Evolutionary conservation across 1,284 basidiomycete genomes (phyloP).

Genomic region (Rugosomyces carneus): DNA sequence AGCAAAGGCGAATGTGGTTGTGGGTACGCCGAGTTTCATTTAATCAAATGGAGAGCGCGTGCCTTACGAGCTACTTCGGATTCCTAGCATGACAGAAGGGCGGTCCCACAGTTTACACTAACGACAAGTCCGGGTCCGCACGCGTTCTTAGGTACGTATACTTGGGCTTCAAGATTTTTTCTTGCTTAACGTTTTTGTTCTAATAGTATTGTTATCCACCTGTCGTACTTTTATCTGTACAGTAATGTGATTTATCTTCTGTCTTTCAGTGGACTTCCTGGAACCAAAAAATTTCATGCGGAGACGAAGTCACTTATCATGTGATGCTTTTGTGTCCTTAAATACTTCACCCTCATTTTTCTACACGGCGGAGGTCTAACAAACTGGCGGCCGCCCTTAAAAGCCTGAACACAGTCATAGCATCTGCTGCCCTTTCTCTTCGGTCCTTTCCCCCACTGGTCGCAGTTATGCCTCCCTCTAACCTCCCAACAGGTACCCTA

Average conservation of each 20-base stretch:
- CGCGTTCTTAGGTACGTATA: background rate
- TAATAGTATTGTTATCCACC: slow-evolving; percentile 5
- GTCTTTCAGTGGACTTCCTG: background rate
- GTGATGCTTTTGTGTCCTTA: slow-evolving; percentile 12
- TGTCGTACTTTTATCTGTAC: slow-evolving; percentile 10
- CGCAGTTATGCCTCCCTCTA: background rate
- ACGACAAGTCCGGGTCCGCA: background rate
- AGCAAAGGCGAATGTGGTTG: slow-evolving; percentile 34
- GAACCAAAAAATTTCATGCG: slow-evolving; percentile 13
- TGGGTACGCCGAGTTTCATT: slow-evolving; percentile 11
- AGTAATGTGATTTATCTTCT: slow-evolving; percentile 8
- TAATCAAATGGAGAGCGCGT: background rate
- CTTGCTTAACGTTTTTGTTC: background rate
- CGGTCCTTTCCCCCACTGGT: slow-evolving; percentile 13
- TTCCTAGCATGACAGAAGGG: slow-evolving; percentile 2
- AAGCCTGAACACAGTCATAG: slow-evolving; percentile 6
- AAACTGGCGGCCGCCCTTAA: slow-evolving; percentile 6
- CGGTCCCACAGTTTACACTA: background rate
- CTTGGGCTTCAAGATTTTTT: background rate
- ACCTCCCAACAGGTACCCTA: background rate
- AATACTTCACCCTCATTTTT: background rate
- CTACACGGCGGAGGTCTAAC: slow-evolving; percentile 14
- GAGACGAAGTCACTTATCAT: slow-evolving; percentile 15
- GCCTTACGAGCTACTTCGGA: background rate
- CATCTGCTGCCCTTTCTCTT: slow-evolving; percentile 14